Percentiles rank a stretch among this genome's conserved stretches.
phyloP scores from a whole-genome alignment of 139 green algal species.

The Coccomyxa sp. region DNA sequence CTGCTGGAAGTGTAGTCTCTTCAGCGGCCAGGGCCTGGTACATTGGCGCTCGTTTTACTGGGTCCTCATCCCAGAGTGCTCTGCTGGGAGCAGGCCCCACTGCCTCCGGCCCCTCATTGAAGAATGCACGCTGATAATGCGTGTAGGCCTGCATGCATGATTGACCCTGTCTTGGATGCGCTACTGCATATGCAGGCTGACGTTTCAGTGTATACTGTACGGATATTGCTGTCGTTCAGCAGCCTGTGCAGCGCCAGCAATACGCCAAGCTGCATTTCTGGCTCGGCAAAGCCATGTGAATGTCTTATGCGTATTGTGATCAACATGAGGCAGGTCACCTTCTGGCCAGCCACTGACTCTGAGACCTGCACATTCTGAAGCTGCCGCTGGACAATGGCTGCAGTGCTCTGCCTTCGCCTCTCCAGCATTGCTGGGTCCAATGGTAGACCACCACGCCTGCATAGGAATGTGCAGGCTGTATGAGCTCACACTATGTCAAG shows the following conservation, averaged over 20 bases:
- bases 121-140: background rate
- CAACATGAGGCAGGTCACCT: background rate
- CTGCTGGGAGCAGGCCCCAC: too few species aligned
- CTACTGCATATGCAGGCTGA: too few species aligned
- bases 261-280: too few species aligned
- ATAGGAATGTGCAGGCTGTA: too few species aligned
- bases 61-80: background rate
- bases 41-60: background rate
- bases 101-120: background rate
- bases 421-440: slow-evolving; percentile 42
- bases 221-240: too few species aligned
- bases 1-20: background rate
- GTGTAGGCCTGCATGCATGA: background rate
- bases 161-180: too few species aligned
- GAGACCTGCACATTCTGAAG: slow-evolving; percentile 3
- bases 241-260: too few species aligned
- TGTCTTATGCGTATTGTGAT: too few species aligned
- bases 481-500: too few species aligned
- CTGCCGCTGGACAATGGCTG: background rate
- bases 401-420: slow-evolving; percentile 17
- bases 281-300: too few species aligned
- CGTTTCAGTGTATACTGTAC: too few species aligned
- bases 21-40: background rate
- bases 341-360: slow-evolving; percentile 1
- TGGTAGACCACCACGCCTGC: too few species aligned